These are phyloP conservation scores for Omphalotus guepiniiformis DNA, from an alignment of 768 basidiomycete genomes.

Conservation along the genomic window DNA sequence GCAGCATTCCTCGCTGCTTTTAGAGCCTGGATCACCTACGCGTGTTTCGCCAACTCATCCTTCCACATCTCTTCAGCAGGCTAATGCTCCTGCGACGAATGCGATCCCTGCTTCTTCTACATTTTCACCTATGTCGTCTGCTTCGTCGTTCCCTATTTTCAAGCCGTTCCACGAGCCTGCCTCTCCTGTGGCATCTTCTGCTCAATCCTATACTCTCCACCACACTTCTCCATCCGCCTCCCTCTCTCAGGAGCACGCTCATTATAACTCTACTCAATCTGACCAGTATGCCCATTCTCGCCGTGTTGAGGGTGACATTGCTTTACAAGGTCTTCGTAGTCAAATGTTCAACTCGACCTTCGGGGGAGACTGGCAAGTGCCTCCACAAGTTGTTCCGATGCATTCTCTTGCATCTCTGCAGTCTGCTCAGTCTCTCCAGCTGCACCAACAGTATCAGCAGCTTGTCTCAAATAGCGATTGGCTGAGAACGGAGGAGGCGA, in stretches of 20 bases:
- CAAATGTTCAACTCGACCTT: background rate
- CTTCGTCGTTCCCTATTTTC: conserved; percentile 9
- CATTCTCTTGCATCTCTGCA: conserved; percentile 1
- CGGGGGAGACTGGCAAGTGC: conserved; percentile 5
- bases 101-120: background rate
- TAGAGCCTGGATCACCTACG: conserved; percentile 29
- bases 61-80: conserved; percentile 1
- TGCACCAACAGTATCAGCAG: conserved; percentile 4
- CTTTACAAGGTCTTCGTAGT: background rate
- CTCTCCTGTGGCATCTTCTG: conserved; percentile 13
- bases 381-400: background rate
- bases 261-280: conserved; percentile 5
- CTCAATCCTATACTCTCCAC: conserved; percentile 9
- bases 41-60: conserved; percentile 10
- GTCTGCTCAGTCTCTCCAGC: conserved; percentile 3
- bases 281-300: conserved; percentile 2
- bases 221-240: conserved; percentile 6
- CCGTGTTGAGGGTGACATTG: conserved; percentile 2
- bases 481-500: conserved; percentile 14
- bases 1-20: conserved; percentile 40
- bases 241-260: conserved; percentile 1
- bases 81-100: background rate
- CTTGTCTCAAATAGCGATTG: conserved; percentile 10
- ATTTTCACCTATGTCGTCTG: conserved; percentile 4
- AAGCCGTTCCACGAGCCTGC: conserved; percentile 20